Conservation (phyloP, 768 basidiomycete genomes). For the Lentinus tigrinus region DNA sequence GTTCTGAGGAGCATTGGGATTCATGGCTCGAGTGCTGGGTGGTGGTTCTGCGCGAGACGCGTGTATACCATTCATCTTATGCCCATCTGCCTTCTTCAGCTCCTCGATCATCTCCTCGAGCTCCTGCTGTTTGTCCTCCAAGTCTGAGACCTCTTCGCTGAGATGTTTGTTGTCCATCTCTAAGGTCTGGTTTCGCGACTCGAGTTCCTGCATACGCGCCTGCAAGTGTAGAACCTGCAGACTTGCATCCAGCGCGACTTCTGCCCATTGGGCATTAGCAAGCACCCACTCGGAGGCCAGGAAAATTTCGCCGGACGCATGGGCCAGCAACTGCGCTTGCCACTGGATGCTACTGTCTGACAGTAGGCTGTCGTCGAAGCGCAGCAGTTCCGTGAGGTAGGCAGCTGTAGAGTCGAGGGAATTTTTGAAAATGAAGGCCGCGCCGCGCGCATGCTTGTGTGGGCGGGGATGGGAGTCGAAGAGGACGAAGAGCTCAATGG, state of each 20-base stretch:
- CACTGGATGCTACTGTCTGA: constrained; percentile 49
- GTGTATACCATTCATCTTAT: background rate
- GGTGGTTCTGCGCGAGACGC: background rate
- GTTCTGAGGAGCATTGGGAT: background rate
- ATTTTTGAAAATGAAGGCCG: constrained; percentile 54
- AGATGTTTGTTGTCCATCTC: constrained; percentile 20
- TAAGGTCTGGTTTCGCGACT: constrained; percentile 28
- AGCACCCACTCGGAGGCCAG: constrained; percentile 30
- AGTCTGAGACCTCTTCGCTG: constrained; percentile 5
- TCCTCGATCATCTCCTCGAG: constrained; percentile 2
- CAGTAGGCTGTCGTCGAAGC: constrained; percentile 46
- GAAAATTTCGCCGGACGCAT: constrained; percentile 61
- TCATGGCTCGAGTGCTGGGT: background rate
- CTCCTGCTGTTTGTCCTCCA: constrained; percentile 29
- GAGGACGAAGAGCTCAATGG: constrained; percentile 46
- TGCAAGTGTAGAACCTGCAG: constrained; percentile 44
- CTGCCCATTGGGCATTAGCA: constrained; percentile 27
- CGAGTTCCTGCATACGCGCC: constrained; percentile 39
- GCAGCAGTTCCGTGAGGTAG: constrained; percentile 47
- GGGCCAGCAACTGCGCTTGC: constrained; percentile 62
- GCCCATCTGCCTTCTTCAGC: background rate
- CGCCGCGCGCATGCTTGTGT: constrained; percentile 51
- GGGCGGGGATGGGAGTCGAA: constrained; percentile 71
- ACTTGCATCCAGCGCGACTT: constrained; percentile 48
- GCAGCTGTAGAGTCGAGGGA: constrained; percentile 43